A percentile compares a stretch with the other conserved stretches of the same genome.
These are phyloP conservation scores for Carex myosuroides DNA, from an alignment of 176 grass and related monocot species.

Conservation along the genomic window DNA sequence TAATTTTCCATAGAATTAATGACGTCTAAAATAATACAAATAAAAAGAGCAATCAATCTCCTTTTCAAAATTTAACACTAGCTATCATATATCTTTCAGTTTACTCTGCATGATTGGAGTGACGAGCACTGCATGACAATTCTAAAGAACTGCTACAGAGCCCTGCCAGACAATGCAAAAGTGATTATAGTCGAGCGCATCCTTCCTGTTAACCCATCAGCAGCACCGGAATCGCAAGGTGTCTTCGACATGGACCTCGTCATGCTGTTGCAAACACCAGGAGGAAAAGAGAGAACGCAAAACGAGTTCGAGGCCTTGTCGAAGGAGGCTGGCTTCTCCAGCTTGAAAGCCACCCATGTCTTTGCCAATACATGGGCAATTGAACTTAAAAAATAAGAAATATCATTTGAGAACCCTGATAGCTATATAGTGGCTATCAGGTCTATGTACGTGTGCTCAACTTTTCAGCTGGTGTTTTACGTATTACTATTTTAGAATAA, in stretches of 20 bases:
- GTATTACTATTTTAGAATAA: too few species aligned
- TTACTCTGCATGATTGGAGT: slow-evolving; percentile 82
- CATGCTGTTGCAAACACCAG: slow-evolving; percentile 85
- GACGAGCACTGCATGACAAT: slow-evolving; percentile 50
- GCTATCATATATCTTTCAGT: slow-evolving; percentile 14
- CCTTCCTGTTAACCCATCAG: slow-evolving; percentile 41
- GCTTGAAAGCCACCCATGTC: slow-evolving; percentile 38
- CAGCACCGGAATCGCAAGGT: slow-evolving; percentile 35
- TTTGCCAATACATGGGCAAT: slow-evolving; percentile 46
- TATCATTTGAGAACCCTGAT: not conserved
- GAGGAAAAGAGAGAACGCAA: slow-evolving; percentile 63
- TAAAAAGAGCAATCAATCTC: too few species aligned
- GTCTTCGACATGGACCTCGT: slow-evolving; percentile 64
- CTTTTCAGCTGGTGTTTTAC: not conserved
- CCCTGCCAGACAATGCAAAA: slow-evolving; percentile 55
- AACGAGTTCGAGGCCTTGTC: slow-evolving; percentile 54
- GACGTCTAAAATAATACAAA: too few species aligned
- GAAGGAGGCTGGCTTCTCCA: slow-evolving; percentile 35
- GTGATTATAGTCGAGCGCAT: slow-evolving; percentile 63
- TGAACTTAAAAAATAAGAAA: slow-evolving; percentile 36
- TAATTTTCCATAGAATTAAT: too few species aligned
- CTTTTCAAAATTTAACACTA: not conserved
- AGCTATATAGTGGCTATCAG: too few species aligned
- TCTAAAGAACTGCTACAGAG: slow-evolving; percentile 81
- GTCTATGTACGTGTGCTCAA: not conserved